Evolutionary conservation across 805 yeast species (phyloP).

Genomic region (Metschnikowia drakensbergensis): DNA sequence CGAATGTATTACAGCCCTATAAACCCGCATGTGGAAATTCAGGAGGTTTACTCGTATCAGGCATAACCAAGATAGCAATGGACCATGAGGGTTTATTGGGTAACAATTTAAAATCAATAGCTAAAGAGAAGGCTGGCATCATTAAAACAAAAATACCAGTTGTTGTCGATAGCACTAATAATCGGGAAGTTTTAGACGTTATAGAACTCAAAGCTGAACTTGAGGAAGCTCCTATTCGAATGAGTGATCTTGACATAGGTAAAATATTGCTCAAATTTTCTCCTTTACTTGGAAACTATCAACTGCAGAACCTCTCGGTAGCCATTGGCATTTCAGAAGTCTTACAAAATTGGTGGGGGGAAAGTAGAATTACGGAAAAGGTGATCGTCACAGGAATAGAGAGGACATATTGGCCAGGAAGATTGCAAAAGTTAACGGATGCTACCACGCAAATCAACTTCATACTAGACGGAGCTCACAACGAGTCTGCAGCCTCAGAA

Average conservation of each 20-base stretch:
- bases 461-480: constrained; percentile 91
- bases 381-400: constrained; percentile 50
- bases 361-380: constrained; percentile 26
- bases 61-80: constrained; percentile 77
- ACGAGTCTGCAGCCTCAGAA: constrained; percentile 77
- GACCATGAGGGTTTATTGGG: constrained; percentile 86
- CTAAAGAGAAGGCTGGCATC: constrained; percentile 83
- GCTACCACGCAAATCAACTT: constrained; percentile 26
- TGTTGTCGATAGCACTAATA: constrained; percentile 33
- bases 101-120: constrained; percentile 57
- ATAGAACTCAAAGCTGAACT: constrained; percentile 36
- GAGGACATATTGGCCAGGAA: constrained; percentile 77
- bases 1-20: constrained; percentile 56
- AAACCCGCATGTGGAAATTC: constrained; percentile 7
- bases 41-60: constrained; percentile 55
- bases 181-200: constrained; percentile 43
- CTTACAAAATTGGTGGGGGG: constrained; percentile 17
- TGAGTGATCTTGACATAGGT: constrained; percentile 19
- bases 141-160: constrained; percentile 58
- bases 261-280: constrained; percentile 36
- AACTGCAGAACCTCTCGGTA: constrained; percentile 61
- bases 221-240: constrained; percentile 25
- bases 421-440: constrained; percentile 52
- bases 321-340: constrained; percentile 56
- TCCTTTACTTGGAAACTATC: constrained; percentile 73